Evolutionary conservation across 225 moss, liverwort and hornwort genomes (phyloP), one percentile per base, ranked within the genome.

Genomic region (Sphagnum tenellum): DNA sequence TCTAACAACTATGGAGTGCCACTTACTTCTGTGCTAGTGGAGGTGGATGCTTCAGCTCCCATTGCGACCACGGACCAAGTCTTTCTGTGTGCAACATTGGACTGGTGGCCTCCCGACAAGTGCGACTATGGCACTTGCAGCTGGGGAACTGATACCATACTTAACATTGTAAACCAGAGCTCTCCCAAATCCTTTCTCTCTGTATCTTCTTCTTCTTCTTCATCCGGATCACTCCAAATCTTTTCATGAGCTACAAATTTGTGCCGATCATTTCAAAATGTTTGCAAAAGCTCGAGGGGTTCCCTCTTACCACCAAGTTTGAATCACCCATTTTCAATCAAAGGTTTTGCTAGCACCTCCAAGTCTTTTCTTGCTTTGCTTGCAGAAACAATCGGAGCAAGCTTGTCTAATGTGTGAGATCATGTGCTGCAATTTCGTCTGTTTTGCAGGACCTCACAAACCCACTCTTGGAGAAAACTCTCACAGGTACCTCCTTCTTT

Each of bases 81-180:
- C 55, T 94, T 89, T 66, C 58, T 94, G 5, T 94, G 94, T 70
- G 94, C 91, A 52, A 94, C 91, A 5, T 12, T 94, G 49, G 94
- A 94, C 70, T 94, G 94, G 94, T 94, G 91, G 91, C 91, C 94
- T 57, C 61, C 81, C 56, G 71, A 85, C 6, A 94, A 91, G 76
- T 94, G 94, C 67, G 73, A 91, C 72, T 94, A 94, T 46, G 87
- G 85, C 5, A 69, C 80, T 64, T 91, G 94, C 64, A 68, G 87
- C 45, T 91, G 94, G 94, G 76, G 70, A 60, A 76, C 72, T 63
- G 66, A 75, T 12, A 84, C 89, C 47, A 13, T 95, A 49, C 79
- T 88, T 12, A 81, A 89, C 78, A 80, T 95, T 73, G 94, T 95
- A 78, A 84, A 67, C 70, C 64, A 71, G 49, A 49, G 4, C 45